Evolutionary conservation across 2,329 filamentous ascomycete genomes (phyloP), one percentile per base, ranked within the genome.

Genomic region (Paracamarosporium sp.): DNA sequence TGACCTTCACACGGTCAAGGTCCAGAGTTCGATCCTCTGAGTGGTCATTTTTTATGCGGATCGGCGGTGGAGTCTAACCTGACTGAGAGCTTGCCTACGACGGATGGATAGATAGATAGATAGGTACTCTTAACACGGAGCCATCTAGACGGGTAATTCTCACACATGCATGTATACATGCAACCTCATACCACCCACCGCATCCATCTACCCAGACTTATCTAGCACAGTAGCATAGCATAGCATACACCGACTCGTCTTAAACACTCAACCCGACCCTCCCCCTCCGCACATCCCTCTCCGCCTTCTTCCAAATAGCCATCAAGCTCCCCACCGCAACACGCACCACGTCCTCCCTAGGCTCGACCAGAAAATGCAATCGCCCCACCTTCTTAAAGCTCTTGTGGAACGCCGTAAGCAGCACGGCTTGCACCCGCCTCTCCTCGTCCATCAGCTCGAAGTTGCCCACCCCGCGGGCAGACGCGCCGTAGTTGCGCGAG

Each of bases 231-330:
- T n/a, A n/a, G n/a, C n/a, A n/a, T n/a, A n/a, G n/a, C n/a, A n/a
- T n/a, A 35, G 15, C 33, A 5, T 35, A 15, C 33, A n/a, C 3
- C 31, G 3, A n/a, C n/a, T 25, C 36, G 12, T 3, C 20, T 25
- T 13, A 38, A 28, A 17, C 13, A 20, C 47, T 27, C 33, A 50
- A 17, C 4, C 31, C 47, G 17, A 35, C 13, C 24, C 36, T 17
- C 4, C 46, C 46, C 12, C 47, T 40, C 47, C 31, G 5, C 5
- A 40, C 22, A 40, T 50, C 48, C 33, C 22, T 41, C 27, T 51
- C 48, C 25, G 35, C 35, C 15, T 51, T 51, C 27, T 51, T 51
- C 48, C 48, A 51, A 17, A 51, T 22, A n/a, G 35, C 13, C 48
- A 51, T 51, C 36, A 51, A 33, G 6, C 15, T 41, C 25, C 48